Evolutionary conservation across 352 stramenopile species (phyloP).

Genomic region (Phytophthora sansomeana): DNA sequence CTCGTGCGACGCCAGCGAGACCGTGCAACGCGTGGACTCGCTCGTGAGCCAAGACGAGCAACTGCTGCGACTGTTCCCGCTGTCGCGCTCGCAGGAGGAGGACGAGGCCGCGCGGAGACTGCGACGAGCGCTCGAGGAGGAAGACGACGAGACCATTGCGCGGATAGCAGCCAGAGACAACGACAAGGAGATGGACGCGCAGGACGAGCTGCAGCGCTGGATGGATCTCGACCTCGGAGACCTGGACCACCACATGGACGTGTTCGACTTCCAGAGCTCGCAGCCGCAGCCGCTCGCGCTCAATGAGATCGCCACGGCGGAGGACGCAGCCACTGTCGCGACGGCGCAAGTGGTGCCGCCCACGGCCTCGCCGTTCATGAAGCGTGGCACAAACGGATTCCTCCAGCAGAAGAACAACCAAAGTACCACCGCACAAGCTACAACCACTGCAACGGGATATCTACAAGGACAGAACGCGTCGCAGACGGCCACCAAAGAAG

Average conservation of each 20-base stretch:
- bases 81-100: slow-evolving; percentile 40
- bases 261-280: slow-evolving; percentile 57
- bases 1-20: slow-evolving; percentile 69
- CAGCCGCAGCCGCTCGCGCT: slow-evolving; percentile 38
- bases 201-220: slow-evolving; percentile 69
- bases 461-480: slow-evolving; percentile 22
- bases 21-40: slow-evolving; percentile 72
- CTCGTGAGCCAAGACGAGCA: slow-evolving; percentile 67
- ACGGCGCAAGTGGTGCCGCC: slow-evolving; percentile 21
- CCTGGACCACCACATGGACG: slow-evolving; percentile 67
- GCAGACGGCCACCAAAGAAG: slow-evolving; percentile 27
- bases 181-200: slow-evolving; percentile 50
- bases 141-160: slow-evolving; percentile 30
- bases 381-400: slow-evolving; percentile 37
- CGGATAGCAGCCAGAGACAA: slow-evolving; percentile 31
- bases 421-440: slow-evolving; percentile 11
- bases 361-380: slow-evolving; percentile 40
- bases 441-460: slow-evolving; percentile 18
- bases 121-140: slow-evolving; percentile 30
- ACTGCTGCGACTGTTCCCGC: slow-evolving; percentile 60
- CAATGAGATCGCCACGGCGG: slow-evolving; percentile 21
- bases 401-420: slow-evolving; percentile 30
- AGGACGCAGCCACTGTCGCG: not conserved
- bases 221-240: slow-evolving; percentile 67
- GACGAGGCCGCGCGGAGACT: slow-evolving; percentile 34